Percentiles rank a stretch among this genome's conserved stretches.
phyloP scores from a whole-genome alignment of 331 rosid genomes.

The Quercus lobata region DNA sequence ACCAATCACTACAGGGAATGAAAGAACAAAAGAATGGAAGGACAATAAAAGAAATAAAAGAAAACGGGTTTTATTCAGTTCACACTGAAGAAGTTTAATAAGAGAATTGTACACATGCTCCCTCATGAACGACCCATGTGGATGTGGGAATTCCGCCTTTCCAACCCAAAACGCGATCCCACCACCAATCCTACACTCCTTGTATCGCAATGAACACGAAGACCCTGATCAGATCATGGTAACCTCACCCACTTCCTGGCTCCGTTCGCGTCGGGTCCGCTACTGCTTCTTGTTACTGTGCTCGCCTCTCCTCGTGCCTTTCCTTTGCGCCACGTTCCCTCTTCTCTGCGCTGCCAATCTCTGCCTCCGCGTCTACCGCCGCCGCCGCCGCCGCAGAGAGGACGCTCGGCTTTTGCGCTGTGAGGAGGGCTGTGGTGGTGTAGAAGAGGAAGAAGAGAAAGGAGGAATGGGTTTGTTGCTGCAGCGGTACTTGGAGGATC shows the following conservation, averaged over 20 bases:
- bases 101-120: conserved; percentile 6
- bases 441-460: conserved; percentile 23
- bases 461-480: conserved; percentile 44
- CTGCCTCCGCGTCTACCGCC: conserved; percentile 42
- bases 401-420: conserved; percentile 48
- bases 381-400: conserved; percentile 18
- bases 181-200: conserved; percentile 10
- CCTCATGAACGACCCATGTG: conserved; percentile 25
- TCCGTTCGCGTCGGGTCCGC: conserved; percentile 56
- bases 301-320: conserved; percentile 51
- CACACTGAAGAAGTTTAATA: too few relatives aligned
- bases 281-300: conserved; percentile 42
- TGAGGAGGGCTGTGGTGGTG: conserved; percentile 62
- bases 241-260: conserved; percentile 48
- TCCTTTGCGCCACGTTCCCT: conserved; percentile 57
- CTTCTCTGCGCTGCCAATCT: conserved; percentile 63
- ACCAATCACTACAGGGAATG: too few relatives aligned
- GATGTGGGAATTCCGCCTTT: conserved; percentile 17
- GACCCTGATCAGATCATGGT: conserved; percentile 37
- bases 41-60: too few relatives aligned
- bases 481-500: conserved; percentile 85
- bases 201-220: conserved; percentile 15
- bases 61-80: too few relatives aligned
- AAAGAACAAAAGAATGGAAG: too few relatives aligned
- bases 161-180: conserved; percentile 5